Base-by-base conservation (phyloP, 441 rosid genomes). In the Daphne laureola region DNA sequence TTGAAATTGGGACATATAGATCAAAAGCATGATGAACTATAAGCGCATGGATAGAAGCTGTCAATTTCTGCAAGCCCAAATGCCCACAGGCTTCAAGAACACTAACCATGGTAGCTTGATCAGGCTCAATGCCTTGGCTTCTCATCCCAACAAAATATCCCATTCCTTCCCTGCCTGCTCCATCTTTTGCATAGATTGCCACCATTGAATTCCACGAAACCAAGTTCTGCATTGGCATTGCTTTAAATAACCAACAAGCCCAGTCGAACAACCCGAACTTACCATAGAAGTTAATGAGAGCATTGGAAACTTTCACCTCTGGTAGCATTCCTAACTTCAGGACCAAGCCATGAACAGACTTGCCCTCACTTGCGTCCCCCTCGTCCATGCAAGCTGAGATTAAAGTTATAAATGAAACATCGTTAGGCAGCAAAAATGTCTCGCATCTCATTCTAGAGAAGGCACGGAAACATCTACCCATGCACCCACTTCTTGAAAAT, bases 181-280 rank as follows among this genome's bases (percentile, higher is more conserved):
- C 66, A 8, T 67, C 67, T 26, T 71, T 68, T 41, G 55, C 56
- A 51, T 71, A 56, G 45, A 67, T 35, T 46, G 61, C 53, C 50
- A 78, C 67, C 71, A 78, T 81, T 11, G 78, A 75, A 55, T 81
- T 78, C 84, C 87, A 78, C 0, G 84, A 69, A 54, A 78, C 82
- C 47, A 63, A 51, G 71, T 73, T 73, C 61, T 52, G 74, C 14
- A 67, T 21, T 14, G 57, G 72, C 57, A 55, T 71, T 58, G 46
- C 54, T 48, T 69, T 69, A 25, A 81, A 78, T 59, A 78, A 42
- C 49, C 26, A 49, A 21, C 71, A 62, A 31, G 79, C 75, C 1
- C 63, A 53, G 40, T 31, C 49, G 47, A 75, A 54, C 57, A 49
- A 51, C 54, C 67, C 56, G 49, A 51, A 60, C 58, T 73, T 80